Evolutionary conservation across 805 yeast species (phyloP).

Genomic region (Hanseniaspora valbyensis): DNA sequence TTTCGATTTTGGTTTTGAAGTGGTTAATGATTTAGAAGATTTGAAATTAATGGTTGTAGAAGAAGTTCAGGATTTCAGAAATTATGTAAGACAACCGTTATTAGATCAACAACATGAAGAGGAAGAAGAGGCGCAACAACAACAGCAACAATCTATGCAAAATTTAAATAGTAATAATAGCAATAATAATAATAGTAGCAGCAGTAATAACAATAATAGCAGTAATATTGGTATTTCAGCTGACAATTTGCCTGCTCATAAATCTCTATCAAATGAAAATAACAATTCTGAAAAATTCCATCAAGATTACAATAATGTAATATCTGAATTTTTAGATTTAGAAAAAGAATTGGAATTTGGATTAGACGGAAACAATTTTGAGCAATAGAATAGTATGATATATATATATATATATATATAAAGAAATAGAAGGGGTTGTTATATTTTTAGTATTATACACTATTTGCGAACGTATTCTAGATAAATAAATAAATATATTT

Average conservation of each 20-base stretch:
- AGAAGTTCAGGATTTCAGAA: constrained; percentile 70
- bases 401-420: no score
- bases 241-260: constrained; percentile 30
- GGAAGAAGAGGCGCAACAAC: constrained; percentile 14
- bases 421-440: no score
- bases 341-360: constrained; percentile 63
- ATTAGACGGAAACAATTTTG: constrained; percentile 39
- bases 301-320: constrained; percentile 21
- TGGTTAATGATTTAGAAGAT: constrained; percentile 61
- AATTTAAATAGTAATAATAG: constrained; percentile 23
- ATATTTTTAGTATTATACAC: no score
- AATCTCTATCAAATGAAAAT: constrained; percentile 18
- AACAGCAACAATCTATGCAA: constrained; percentile 23
- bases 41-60: constrained; percentile 70
- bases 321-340: constrained; percentile 33
- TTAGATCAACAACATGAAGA: constrained; percentile 33
- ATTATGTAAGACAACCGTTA: constrained; percentile 67
- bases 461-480: no score
- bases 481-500: no score
- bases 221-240: constrained; percentile 40
- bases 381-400: no score
- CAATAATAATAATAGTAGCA: no score
- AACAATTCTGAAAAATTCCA: constrained; percentile 18
- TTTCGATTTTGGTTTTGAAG: constrained; percentile 83
- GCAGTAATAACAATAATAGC: constrained; percentile 18